These are phyloP conservation scores for Cladochytrium replicatum DNA, from an alignment of 192 early-diverging fungal species.

Conservation along the genomic window DNA sequence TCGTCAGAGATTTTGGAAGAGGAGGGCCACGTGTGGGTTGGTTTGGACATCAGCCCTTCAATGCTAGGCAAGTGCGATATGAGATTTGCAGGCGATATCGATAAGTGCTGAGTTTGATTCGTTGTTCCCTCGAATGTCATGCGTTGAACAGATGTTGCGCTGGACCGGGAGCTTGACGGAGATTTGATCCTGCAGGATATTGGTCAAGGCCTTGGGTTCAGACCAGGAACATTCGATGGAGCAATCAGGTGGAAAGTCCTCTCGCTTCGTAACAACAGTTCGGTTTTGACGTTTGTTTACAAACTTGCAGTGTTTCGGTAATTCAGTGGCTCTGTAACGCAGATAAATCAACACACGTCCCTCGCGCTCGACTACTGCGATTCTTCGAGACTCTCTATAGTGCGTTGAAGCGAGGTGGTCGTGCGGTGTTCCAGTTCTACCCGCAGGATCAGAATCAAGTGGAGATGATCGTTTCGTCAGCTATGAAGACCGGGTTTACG, in stretches of 20 bases:
- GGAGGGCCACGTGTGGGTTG: constrained; percentile 93
- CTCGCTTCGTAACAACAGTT: too few relatives aligned
- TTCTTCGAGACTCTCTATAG: constrained; percentile 93
- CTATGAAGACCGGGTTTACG: constrained; percentile 89
- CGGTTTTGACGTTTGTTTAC: too few relatives aligned
- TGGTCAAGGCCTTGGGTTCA: constrained; percentile 86
- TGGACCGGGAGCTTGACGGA: constrained; percentile 84
- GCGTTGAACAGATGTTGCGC: constrained; percentile 68
- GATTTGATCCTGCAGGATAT: constrained; percentile 94
- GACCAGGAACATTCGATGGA: constrained; percentile 95
- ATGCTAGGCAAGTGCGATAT: constrained; percentile 61
- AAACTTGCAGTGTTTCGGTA: constrained; percentile 70
- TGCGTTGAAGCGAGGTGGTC: constrained; percentile 72
- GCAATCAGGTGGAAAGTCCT: constrained; percentile 80
- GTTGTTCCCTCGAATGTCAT: too few relatives aligned
- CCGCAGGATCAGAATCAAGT: constrained; percentile 92
- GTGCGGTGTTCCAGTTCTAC: constrained; percentile 98
- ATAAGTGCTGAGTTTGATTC: neutral
- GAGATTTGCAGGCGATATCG: too few relatives aligned
- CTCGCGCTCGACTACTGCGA: constrained; percentile 66
- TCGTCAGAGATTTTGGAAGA: constrained; percentile 91
- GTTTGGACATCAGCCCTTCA: constrained; percentile 85
- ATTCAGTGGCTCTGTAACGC: constrained; percentile 99
- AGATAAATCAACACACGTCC: constrained; percentile 79
- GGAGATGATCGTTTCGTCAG: constrained; percentile 78